Evolutionary conservation across 75 land plant genomes (phyloP), one percentile per base, ranked within the genome.

Genomic region (Pinus taeda): DNA sequence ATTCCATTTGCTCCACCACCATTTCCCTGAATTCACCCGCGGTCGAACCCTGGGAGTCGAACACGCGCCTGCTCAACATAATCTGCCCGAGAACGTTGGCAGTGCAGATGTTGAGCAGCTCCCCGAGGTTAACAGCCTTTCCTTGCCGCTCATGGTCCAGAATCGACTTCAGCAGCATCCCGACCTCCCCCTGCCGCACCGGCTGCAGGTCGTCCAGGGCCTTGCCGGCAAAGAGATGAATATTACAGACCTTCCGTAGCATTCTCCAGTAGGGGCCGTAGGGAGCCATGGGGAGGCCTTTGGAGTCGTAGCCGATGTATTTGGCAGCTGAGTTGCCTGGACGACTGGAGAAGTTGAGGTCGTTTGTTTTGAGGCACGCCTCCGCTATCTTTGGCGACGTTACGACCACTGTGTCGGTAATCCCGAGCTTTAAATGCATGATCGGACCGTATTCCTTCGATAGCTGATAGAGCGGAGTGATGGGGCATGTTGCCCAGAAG

Each of bases 401-500:
- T 26, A 87, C 94, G 45, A 92, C 92, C 15, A 90, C 79, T 49
- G 89, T 85, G 62, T 84, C 82, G 21, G 82, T 87, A 59, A 79
- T 79, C 21, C 96, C 96, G 57, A 93, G 56, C 36, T 80, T 80
- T 60, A 93, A 85, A 74, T 82, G 78, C 86, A 91, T 75, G 78
- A 93, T 76, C 5, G 94, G 92, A 4, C 96, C 96, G 81, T 91
- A 82, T 60, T 59, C 36, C 33, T 74, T 70, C 15, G 96, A 78
- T 75, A 93, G 63, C 55, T 72, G 64, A 3, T 87, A 86, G 12
- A 93, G 72, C 37, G 86, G n/a, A 60, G 29, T 86, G 88, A 83
- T 91, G 94, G 3, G 94, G 96, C 59, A 79, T 75, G 1, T 79
- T 63, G 36, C 94, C 94, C 30, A 93, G 75, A 29, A 90, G 89